These are phyloP conservation scores for Penicillium subrubescens DNA, from an alignment of 495 filamentous ascomycete species.

Conservation along the genomic window DNA sequence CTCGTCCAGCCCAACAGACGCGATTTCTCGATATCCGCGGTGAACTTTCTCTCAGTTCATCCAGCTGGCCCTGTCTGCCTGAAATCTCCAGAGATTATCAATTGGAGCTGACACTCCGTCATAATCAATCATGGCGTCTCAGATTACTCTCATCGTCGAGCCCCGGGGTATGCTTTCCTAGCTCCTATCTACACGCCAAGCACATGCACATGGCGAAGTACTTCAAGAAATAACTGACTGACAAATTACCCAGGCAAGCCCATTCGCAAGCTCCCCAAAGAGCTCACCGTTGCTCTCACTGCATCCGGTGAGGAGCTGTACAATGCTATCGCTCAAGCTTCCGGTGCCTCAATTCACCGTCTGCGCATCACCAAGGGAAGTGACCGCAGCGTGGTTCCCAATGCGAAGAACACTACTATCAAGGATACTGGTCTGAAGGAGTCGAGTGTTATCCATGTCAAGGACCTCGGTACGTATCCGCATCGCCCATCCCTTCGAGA, in stretches of 20 bases:
- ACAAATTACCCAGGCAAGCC: constrained; percentile 52
- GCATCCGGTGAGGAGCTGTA: constrained; percentile 68
- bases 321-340: constrained; percentile 52
- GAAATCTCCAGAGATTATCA: neutral
- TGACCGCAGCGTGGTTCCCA: constrained; percentile 69
- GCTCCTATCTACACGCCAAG: constrained; percentile 6
- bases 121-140: constrained; percentile 27
- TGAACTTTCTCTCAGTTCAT: constrained; percentile 10
- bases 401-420: constrained; percentile 63
- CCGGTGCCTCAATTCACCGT: constrained; percentile 60
- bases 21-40: constrained; percentile 8
- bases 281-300: constrained; percentile 60
- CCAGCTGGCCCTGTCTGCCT: neutral
- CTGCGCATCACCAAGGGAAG: constrained; percentile 71
- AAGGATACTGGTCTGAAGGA: constrained; percentile 66
- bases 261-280: constrained; percentile 70
- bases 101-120: constrained; percentile 4
- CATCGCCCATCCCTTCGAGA: neutral
- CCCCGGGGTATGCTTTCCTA: constrained; percentile 39
- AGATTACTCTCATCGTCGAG: constrained; percentile 42
- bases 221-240: neutral
- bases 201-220: neutral
- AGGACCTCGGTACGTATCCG: constrained; percentile 77
- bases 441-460: constrained; percentile 77
- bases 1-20: constrained; percentile 1